Evolutionary conservation across 2,329 filamentous ascomycete species (phyloP).

Genomic region (Fusarium haematococcum): DNA sequence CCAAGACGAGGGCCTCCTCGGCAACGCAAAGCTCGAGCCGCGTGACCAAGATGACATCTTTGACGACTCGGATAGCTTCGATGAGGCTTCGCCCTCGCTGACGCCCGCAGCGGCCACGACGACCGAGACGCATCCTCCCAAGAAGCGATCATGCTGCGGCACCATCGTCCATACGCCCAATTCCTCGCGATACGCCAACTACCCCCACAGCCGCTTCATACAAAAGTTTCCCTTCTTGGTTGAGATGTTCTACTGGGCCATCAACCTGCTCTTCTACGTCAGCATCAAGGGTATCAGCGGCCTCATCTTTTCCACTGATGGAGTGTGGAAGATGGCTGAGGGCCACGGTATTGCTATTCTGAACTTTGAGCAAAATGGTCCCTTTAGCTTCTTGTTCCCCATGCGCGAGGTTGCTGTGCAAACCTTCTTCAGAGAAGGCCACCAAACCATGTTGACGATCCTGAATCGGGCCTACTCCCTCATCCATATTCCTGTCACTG

Average conservation of each 20-base stretch:
- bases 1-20: conserved; percentile 40
- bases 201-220: conserved; percentile 71
- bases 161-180: conserved; percentile 65
- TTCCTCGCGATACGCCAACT: conserved; percentile 69
- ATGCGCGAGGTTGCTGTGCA: conserved; percentile 65
- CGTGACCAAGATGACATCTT: conserved; percentile 35
- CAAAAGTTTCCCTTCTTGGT: conserved; percentile 76
- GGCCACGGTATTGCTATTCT: conserved; percentile 66
- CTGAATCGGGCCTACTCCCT: conserved; percentile 70
- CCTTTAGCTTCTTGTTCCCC: conserved; percentile 64
- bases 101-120: conserved; percentile 21
- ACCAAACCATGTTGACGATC: conserved; percentile 64
- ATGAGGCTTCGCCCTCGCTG: conserved; percentile 31
- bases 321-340: conserved; percentile 67
- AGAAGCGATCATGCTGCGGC: conserved; percentile 64
- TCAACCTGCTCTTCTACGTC: conserved; percentile 73
- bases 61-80: conserved; percentile 20
- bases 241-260: conserved; percentile 80
- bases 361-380: conserved; percentile 64
- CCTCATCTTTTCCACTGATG: conserved; percentile 52
- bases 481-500: conserved; percentile 71
- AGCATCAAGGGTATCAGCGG: conserved; percentile 42
- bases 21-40: conserved; percentile 36
- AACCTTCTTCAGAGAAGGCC: conserved; percentile 67
- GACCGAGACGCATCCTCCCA: conserved; percentile 53